Base-by-base conservation (phyloP, 164 flowering plant genomes). In the Stephania yunnanensis region DNA sequence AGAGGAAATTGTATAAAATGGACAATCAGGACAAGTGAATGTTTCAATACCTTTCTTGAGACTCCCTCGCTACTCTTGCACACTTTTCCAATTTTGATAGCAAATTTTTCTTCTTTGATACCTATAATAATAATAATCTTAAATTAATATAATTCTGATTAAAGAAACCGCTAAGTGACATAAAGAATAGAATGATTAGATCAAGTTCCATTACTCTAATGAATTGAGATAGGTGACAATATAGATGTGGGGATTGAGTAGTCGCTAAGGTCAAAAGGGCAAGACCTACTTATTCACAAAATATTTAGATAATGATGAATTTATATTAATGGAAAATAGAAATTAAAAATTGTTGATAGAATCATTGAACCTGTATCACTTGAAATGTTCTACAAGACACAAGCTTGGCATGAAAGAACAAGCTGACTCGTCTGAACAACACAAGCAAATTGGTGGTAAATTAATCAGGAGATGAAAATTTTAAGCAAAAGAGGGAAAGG, bases 1-100 rank as follows among this genome's bases (percentile, higher is more conserved):
- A 46, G 68, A 29, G 69, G 11, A 29, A 70, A 58, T 69, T n/a
- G 53, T 17, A 12, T 45, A 17, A 29, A 69, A 15, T 20, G 52
- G 31, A 12, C 19, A 44, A 67, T 9, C 42, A 46, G 66, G 11
- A 73, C 66, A 45, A 31, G 31, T 13, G 36, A 71, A 19, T 46
- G 29, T 67, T 71, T 44, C 46, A 52, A 6, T 48, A 81, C 84
- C 84, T 81, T 72, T 79, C 81, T 71, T 79, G 84, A 46, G n/a
- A 48, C 72, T 79, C 81, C 74, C 73, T 91, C 68, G 80, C 81
- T 46, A 82, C 85, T n/a, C 74, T 53, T 12, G 84, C 87, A 81
- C 84, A 83, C 76, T 77, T 83, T 81, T 88, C 81, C 68, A 94
- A 83, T 70, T 82, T 85, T 72, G 78, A 65, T 30, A 90, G 76